Evolutionary conservation across 371 early-diverging fungal species (phyloP).

Genomic region (Mucor irregularis): DNA sequence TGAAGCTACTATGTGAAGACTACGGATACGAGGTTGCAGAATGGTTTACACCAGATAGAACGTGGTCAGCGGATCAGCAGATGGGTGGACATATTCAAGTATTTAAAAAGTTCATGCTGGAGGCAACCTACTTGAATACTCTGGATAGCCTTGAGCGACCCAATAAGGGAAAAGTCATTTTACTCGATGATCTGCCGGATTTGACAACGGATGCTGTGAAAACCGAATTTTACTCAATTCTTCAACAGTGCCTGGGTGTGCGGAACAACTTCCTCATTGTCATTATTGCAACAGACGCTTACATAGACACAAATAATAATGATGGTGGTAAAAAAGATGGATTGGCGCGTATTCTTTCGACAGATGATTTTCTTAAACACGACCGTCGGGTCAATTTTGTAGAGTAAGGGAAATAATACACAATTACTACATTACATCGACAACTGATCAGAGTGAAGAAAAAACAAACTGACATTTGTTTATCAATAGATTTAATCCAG

Average conservation of each 20-base stretch:
- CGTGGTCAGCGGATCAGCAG: background rate
- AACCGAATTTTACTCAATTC: constrained; percentile 21
- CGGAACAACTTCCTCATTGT: constrained; percentile 24
- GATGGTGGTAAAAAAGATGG: background rate
- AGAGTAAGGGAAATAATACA: no score
- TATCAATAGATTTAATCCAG: constrained; percentile 31
- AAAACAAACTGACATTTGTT: no score
- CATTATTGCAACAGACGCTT: constrained; percentile 26
- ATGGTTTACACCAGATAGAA: constrained; percentile 19
- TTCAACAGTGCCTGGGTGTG: constrained; percentile 1
- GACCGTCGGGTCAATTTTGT: no score
- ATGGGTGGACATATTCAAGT: background rate
- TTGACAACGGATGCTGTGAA: constrained; percentile 16
- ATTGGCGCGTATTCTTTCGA: no score
- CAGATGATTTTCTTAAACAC: no score
- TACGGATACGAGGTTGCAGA: constrained; percentile 26
- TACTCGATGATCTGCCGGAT: constrained; percentile 49
- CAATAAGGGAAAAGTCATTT: constrained; percentile 28
- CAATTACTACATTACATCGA: no score
- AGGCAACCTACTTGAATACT: background rate
- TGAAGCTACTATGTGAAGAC: constrained; percentile 24
- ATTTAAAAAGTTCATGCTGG: background rate
- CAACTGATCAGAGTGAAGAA: background rate
- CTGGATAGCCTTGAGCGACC: constrained; percentile 1
- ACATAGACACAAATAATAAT: background rate